Conservation (phyloP, 139 green algal species). For the Zygnema circumcarinatum region DNA sequence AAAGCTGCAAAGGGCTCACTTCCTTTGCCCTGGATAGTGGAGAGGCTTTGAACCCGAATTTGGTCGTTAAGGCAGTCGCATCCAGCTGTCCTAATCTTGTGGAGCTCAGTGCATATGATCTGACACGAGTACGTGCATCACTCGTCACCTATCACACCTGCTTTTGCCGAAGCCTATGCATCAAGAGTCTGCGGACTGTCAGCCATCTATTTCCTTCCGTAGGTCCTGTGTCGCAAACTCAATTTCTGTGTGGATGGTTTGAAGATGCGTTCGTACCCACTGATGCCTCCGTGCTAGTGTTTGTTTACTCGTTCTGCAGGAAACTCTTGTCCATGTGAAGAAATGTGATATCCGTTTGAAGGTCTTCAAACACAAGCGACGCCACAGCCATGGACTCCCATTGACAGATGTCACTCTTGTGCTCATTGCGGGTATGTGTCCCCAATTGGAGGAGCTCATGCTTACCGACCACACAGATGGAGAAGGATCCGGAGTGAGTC, state of each 20-base stretch:
- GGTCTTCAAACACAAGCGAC: conserved; percentile 36
- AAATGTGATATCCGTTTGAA: conserved; percentile 10
- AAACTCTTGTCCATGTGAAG: not conserved
- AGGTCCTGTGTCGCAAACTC: too few species aligned
- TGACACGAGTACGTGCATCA: conserved; percentile 29
- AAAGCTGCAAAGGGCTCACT: conserved; percentile 17
- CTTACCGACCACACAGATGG: conserved; percentile 45
- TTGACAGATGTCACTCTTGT: conserved; percentile 11
- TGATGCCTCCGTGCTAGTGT: not conserved
- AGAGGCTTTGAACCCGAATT: conserved; percentile 22
- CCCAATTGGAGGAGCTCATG: conserved; percentile 34
- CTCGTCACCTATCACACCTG: not conserved
- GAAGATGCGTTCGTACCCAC: too few species aligned
- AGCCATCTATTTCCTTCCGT: too few species aligned
- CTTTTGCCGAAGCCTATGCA: not conserved
- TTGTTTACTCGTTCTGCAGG: not conserved
- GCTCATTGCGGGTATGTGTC: conserved; percentile 8
- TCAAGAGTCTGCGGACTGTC: too few species aligned
- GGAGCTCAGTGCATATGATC: conserved; percentile 38
- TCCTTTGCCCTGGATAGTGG: conserved; percentile 32
- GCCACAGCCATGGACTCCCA: conserved; percentile 19
- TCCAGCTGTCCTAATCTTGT: conserved; percentile 13
- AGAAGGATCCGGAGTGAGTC: conserved; percentile 18
- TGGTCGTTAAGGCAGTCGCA: not conserved
- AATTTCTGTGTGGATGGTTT: too few species aligned